Conservation (phyloP, 2,329 filamentous ascomycete species). For the Xylaria sp. region DNA sequence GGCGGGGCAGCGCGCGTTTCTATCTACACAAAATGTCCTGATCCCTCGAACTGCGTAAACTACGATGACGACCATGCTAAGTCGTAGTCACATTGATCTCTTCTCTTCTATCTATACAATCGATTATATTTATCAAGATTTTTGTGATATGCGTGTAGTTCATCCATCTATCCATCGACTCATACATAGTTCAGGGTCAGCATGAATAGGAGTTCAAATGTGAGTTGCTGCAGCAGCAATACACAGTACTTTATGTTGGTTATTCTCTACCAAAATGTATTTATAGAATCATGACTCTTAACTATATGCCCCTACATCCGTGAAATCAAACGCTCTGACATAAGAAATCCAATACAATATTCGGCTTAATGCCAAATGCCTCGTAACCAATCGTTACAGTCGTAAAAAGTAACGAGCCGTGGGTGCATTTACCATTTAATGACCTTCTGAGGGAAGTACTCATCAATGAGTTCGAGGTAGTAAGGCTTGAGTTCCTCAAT, state of each 20-base stretch:
- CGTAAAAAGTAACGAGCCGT: background rate
- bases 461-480: slow-evolving; percentile 78
- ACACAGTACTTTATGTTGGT: background rate
- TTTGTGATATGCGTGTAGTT: background rate
- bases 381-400: slow-evolving; percentile 8
- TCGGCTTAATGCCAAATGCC: background rate
- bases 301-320: background rate
- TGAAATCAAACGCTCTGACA: slow-evolving; percentile 16
- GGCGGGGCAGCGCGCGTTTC: slow-evolving; percentile 51
- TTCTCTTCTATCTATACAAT: background rate
- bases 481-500: slow-evolving; percentile 83
- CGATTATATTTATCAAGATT: background rate
- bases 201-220: background rate
- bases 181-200: background rate
- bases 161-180: background rate
- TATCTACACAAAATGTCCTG: slow-evolving; percentile 51
- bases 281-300: background rate
- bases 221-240: background rate
- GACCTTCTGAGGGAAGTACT: slow-evolving; percentile 75
- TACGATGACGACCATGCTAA: slow-evolving; percentile 8
- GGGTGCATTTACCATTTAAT: slow-evolving; percentile 69
- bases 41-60: slow-evolving; percentile 41
- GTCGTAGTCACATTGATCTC: background rate
- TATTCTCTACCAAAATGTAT: background rate
- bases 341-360: background rate